Base-by-base conservation (phyloP, 768 basidiomycete genomes). In the Rhizopogon rudus region DNA sequence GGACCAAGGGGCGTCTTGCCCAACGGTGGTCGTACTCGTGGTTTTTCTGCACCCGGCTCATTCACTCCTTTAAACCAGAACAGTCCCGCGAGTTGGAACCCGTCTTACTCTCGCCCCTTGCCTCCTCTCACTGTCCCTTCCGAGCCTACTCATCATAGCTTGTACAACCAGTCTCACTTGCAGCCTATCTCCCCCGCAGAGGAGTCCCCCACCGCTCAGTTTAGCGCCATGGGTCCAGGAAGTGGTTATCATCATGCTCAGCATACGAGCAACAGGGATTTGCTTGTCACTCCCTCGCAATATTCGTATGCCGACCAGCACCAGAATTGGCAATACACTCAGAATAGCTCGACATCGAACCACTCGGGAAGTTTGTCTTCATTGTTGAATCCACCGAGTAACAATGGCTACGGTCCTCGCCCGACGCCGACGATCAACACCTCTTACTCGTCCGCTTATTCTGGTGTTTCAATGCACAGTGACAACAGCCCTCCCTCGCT, bases 71-170 rank as follows among this genome's bases (percentile, higher is more conserved):
- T 89, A 59, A 78, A 74, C 65, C 87, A 85, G 61, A 74, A 77
- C 45, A 74, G 75, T 55, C 70, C 80, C 39, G 65, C 79, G 44
- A 80, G 79, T 56, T 89, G 88, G 87, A 77, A 76, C 59, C 74
- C 75, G 50, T 79, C 71, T 53, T 84, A 82, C 73, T 67, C 82
- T 52, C 48, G 48, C 17, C 80, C 83, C 25, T 77, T 93, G 50
- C 91, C 91, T 29, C 91, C 91, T 28, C 80, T 93, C 53, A 91
- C 86, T 49, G 90, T 92, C 46, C 91, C 91, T 52, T 85, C 86
- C 28, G 88, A 91, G 52, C 79, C 86, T 16, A 79, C 82, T 6
- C 73, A 77, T 63, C 76, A 73, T 58, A 73, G 69, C 67, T 73
- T 86, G 61, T 87, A 87, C 71, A 78, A 72, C 64, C 79, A 84